Conservation (phyloP, 108 stramenopile species). For the Pseudonitzschia multiseries region DNA sequence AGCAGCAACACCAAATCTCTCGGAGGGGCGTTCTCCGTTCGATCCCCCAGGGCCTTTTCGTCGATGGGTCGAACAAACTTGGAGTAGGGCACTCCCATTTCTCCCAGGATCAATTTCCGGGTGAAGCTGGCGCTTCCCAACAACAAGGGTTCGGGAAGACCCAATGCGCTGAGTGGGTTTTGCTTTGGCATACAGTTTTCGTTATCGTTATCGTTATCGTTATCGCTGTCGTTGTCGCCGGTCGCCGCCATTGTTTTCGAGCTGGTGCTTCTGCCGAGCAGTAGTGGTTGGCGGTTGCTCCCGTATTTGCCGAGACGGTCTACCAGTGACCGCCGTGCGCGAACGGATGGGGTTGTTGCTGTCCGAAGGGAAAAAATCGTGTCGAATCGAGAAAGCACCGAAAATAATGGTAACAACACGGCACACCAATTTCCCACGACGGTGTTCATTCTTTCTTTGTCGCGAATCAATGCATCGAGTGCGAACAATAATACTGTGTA, state of each 20-base stretch:
- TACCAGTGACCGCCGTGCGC: neutral
- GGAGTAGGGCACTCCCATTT: constrained; percentile 71
- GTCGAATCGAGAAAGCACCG: neutral
- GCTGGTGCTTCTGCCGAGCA: neutral
- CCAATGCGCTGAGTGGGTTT: constrained; percentile 24
- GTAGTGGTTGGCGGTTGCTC: neutral
- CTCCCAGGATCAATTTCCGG: constrained; percentile 76
- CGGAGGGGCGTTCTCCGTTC: constrained; percentile 37
- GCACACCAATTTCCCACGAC: neutral
- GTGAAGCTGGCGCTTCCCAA: constrained; percentile 80
- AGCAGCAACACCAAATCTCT: constrained; percentile 54
- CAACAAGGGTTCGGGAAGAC: constrained; percentile 65
- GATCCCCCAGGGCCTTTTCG: constrained; percentile 73
- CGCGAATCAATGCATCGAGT: too few species aligned
- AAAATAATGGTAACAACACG: neutral
- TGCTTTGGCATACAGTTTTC: too few species aligned
- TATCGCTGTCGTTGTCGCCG: neutral
- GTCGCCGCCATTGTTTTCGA: neutral
- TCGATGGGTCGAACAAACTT: constrained; percentile 77
- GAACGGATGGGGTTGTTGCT: too few species aligned
- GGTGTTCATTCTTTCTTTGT: too few species aligned
- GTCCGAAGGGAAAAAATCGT: neutral
- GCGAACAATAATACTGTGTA: too few species aligned
- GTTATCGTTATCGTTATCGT: too few species aligned
- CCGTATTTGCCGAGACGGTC: neutral